Evolutionary conservation across 306 rosid genomes (phyloP).

Genomic region (Quercus parvula): DNA sequence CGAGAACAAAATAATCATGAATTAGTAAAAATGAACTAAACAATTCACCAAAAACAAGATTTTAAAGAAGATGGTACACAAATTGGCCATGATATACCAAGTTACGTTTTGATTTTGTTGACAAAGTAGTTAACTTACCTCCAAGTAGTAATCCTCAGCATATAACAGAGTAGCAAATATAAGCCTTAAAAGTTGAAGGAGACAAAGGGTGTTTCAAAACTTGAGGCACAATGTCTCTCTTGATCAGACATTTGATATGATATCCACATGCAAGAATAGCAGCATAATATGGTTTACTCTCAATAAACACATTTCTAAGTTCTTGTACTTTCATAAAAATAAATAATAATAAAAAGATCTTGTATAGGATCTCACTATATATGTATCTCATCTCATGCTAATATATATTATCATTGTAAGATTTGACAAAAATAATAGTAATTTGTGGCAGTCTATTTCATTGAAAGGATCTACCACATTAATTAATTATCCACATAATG

Average conservation of each 20-base stretch:
- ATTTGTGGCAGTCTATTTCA: too few species aligned
- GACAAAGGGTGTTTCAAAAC: constrained; percentile 27
- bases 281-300: neutral
- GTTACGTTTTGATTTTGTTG: too few species aligned
- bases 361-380: too few species aligned
- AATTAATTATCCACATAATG: too few species aligned
- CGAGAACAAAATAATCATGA: neutral
- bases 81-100: neutral
- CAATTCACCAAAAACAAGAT: neutral
- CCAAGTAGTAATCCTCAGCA: constrained; percentile 34
- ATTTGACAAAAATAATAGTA: too few species aligned
- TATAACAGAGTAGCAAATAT: constrained; percentile 34
- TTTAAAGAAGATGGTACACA: neutral
- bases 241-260: constrained; percentile 23
- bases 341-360: too few species aligned
- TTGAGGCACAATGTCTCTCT: constrained; percentile 26
- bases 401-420: too few species aligned
- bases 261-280: constrained; percentile 15
- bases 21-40: neutral
- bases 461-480: too few species aligned
- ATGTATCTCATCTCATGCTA: too few species aligned
- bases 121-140: constrained; percentile 17
- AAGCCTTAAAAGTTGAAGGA: constrained; percentile 27
- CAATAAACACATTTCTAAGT: too few species aligned
- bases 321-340: too few species aligned